Base-by-base conservation (phyloP, 345 rosid species). In the Pugionium dolabratum region DNA sequence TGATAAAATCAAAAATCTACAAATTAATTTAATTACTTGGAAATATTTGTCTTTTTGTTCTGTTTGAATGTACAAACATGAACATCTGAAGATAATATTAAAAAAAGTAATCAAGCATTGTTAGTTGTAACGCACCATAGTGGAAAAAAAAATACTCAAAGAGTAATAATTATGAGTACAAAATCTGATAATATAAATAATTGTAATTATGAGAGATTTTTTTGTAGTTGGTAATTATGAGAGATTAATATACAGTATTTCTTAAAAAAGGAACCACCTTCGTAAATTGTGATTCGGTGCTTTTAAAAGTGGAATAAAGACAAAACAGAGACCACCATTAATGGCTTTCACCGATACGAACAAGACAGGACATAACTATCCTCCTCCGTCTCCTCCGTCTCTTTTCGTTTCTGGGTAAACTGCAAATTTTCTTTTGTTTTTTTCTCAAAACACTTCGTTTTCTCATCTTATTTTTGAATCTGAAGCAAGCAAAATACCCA, bases 291-390 rank as follows among this genome's bases (percentile, higher is more conserved):
- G 77, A 74, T 62, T 74, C 73, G 71, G 67, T 74, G 73, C 67
- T 61, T 47, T 47, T 66, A 58, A 72, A 73, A 54, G 62, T 47
- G 63, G 72, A 67, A 74, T 67, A 74, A 74, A 74, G 73, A 74
- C 78, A 74, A 74, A 74, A 67, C 69, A 67, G 69, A 74, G 73
- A 74, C 73, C 73, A 74, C 78, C 78, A 74, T 67, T 67, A 62
- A 74, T 67, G 78, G 64, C 73, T 62, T 67, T 62, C 73, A 67
- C 69, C 78, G 78, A 74, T 74, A 74, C 58, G 65, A 74, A 67
- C 69, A 73, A 67, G 68, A 74, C 77, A 73, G 40, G 40, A 74
- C 76, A 47, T 55, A 66, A 45, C 63, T 57, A 40, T 44, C 61
- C 46, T 58, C 61, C 54, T 57, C 59, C 72, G 4, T 7, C 67